Evolutionary conservation across 108 stramenopile species (phyloP).

Genomic region (Nannochloropsis granulata): DNA sequence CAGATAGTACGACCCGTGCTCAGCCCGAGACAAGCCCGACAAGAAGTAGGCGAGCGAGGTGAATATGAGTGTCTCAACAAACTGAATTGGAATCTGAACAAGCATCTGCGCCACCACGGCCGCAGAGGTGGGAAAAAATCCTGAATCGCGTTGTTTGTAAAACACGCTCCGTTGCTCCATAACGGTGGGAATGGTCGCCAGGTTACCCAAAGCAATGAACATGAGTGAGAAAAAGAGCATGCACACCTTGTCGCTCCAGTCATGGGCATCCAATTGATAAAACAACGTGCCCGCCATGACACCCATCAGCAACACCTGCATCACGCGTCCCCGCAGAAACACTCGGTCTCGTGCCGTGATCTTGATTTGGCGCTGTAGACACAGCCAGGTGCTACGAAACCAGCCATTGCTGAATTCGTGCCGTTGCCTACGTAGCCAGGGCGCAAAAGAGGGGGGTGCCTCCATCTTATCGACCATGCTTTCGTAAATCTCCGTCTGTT

Average conservation of each 20-base stretch:
- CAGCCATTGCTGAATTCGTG: not conserved
- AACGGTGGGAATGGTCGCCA: conserved; percentile 52
- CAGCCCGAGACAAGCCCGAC: conserved; percentile 5
- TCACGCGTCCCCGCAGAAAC: not conserved
- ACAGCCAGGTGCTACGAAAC: conserved; percentile 7
- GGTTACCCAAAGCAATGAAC: conserved; percentile 45
- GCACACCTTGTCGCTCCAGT: not conserved
- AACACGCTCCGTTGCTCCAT: conserved; percentile 49
- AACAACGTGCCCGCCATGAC: not conserved
- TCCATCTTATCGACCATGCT: conserved; percentile 1
- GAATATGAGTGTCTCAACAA: conserved; percentile 16
- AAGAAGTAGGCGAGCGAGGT: conserved; percentile 34
- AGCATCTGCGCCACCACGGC: conserved; percentile 27
- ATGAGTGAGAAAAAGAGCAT: conserved; percentile 40
- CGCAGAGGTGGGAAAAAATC: conserved; percentile 59
- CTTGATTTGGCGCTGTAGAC: conserved; percentile 7
- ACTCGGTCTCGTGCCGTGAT: not conserved
- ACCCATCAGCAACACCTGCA: not conserved
- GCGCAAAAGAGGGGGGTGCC: not conserved
- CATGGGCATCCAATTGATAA: conserved; percentile 2
- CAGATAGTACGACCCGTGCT: conserved; percentile 1
- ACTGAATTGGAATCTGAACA: not conserved
- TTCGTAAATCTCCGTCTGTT: conserved; percentile 2
- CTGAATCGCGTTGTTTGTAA: conserved; percentile 67
- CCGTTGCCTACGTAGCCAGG: not conserved